These are phyloP conservation scores for Suhomyces sp. DNA, from an alignment of 805 yeast species.

Conservation along the genomic window DNA sequence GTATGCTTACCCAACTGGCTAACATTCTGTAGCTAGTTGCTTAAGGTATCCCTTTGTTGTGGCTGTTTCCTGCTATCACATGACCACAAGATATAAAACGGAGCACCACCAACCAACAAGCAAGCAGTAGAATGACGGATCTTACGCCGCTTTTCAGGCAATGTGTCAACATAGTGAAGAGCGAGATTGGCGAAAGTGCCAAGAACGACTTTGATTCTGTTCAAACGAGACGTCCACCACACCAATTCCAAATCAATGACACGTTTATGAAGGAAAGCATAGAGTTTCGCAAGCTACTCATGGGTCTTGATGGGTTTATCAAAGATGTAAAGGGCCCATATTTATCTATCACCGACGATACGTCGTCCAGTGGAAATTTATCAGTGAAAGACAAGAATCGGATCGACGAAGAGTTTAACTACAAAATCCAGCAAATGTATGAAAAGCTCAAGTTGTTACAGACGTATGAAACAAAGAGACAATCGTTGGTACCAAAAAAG, in stretches of 20 bases:
- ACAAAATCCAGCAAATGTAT: slow-evolving; percentile 49
- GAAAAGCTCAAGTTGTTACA: slow-evolving; percentile 50
- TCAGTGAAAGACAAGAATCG: slow-evolving; percentile 49
- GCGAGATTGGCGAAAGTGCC: slow-evolving; percentile 21
- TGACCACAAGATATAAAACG: background rate
- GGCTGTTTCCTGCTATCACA: background rate
- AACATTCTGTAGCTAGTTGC: background rate
- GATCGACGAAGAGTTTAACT: slow-evolving; percentile 53
- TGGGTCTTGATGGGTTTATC: slow-evolving; percentile 30
- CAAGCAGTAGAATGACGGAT: slow-evolving; percentile 38
- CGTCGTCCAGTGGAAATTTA: slow-evolving; percentile 19
- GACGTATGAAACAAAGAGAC: slow-evolving; percentile 50
- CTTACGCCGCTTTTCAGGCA: slow-evolving; percentile 47
- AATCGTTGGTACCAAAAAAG: slow-evolving; percentile 13
- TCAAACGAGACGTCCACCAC: slow-evolving; percentile 6
- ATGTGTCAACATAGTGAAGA: slow-evolving; percentile 44
- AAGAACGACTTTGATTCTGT: slow-evolving; percentile 5
- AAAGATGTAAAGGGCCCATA: slow-evolving; percentile 33
- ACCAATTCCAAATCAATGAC: slow-evolving; percentile 25
- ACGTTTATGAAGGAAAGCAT: slow-evolving; percentile 40
- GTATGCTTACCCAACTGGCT: background rate
- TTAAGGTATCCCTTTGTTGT: background rate
- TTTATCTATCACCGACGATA: slow-evolving; percentile 21
- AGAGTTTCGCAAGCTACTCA: slow-evolving; percentile 32
- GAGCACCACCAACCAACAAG: background rate